Evolutionary conservation across 2,329 filamentous ascomycete genomes (phyloP), one percentile per base, ranked within the genome.

Genomic region (Colletotrichum cuscutae): DNA sequence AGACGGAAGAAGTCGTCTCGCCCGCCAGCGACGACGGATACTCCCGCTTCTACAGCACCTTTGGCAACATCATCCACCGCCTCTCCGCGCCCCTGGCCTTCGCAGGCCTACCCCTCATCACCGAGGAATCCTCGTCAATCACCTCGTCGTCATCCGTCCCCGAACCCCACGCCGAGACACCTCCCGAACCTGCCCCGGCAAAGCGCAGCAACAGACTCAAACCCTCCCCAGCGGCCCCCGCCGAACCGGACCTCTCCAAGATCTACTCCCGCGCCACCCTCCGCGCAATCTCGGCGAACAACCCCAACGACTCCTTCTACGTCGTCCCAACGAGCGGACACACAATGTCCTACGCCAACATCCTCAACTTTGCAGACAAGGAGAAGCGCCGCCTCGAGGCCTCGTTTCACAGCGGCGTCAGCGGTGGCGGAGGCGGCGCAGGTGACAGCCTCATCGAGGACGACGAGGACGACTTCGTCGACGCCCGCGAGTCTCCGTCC

Each of bases 11-110:
- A 60, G 32, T 76, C 4, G 11, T 76, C 58, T 68, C 71, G n/a
- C 59, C 70, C 2, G 76, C 78, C 3, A 84, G 82, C 76, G 94
- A 97, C 37, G 95, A 96, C 69, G 92, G 94, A 6, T 99, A 98
- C 80, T 90, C 94, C 7, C 91, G 92, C 66, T 99, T 98, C 83
- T 99, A 98, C 83, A 95, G 89, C 71, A 95, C 95, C 1, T 98
- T 98, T 78, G 95, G 95, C 68, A 94, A 90, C 66, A 89, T 98
- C 60, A 94, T 98, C 79, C 97, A 95, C 74, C 93, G 92, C 77
- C 90, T 98, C 13, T 97, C 96, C 0, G 95, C 95, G 0, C 95
- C 95, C 1, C 86, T 99, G 35, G 96, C 95, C 4, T 99, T 98
- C 84, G 95, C 97, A 5, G 96, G 96, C 1, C 89, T 99, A 9